Percentiles rank a stretch among this genome's conserved stretches.
These are phyloP conservation scores for Pseudocercospora fijiensis DNA, from an alignment of 2,329 filamentous ascomycete species.

Conservation along the genomic window DNA sequence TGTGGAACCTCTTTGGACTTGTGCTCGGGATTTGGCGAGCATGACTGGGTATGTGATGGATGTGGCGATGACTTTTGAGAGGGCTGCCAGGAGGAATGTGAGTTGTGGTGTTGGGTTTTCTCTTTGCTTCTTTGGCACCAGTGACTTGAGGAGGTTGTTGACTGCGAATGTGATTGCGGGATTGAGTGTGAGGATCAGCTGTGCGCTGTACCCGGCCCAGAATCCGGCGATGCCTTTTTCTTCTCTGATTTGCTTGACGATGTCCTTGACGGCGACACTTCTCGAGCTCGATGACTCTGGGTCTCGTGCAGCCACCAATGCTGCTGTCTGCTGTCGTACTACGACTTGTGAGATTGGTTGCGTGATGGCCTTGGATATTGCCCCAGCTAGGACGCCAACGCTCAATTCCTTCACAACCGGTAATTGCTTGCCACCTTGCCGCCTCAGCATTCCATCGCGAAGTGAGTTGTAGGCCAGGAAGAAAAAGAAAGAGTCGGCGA, in stretches of 20 bases:
- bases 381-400: slow-evolving; percentile 71
- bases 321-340: slow-evolving; percentile 73
- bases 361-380: slow-evolving; percentile 71
- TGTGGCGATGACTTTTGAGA: slow-evolving; percentile 75
- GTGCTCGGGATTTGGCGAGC: slow-evolving; percentile 76
- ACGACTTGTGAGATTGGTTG: slow-evolving; percentile 81
- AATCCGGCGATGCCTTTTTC: slow-evolving; percentile 74
- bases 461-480: slow-evolving; percentile 74
- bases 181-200: slow-evolving; percentile 76
- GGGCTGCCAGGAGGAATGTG: slow-evolving; percentile 68
- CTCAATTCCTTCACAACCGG: slow-evolving; percentile 69
- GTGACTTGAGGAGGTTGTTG: slow-evolving; percentile 67
- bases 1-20: slow-evolving; percentile 53
- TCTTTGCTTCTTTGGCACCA: slow-evolving; percentile 56
- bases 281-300: slow-evolving; percentile 35
- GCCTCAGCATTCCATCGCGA: slow-evolving; percentile 45
- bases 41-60: slow-evolving; percentile 81
- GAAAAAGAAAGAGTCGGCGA: slow-evolving; percentile 77
- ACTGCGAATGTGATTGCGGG: slow-evolving; percentile 83
- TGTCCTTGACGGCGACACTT: slow-evolving; percentile 49
- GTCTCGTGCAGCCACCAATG: slow-evolving; percentile 48
- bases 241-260: slow-evolving; percentile 61
- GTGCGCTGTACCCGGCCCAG: slow-evolving; percentile 86
- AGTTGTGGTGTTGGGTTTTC: slow-evolving; percentile 54
- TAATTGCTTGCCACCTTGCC: slow-evolving; percentile 47